Base-by-base conservation (phyloP, 345 rosid species). In the Heritiera littoralis region DNA sequence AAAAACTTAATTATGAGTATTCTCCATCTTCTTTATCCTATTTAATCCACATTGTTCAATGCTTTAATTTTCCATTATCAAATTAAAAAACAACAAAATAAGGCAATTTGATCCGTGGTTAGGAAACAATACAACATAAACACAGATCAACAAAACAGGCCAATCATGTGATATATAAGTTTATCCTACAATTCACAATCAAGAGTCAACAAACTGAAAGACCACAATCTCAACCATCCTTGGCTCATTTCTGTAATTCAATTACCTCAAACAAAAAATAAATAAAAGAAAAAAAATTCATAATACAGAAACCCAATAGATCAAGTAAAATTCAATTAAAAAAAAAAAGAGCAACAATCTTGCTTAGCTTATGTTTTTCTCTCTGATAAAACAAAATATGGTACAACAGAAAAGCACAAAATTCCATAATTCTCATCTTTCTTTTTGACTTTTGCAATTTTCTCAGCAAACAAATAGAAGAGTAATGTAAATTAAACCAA, bases 391-490 rank as follows among this genome's bases (percentile, higher is more conserved):
- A 43, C 1, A 45, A 68, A 68, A 43, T 12, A 11, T 64, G 41
- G 28, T 45, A 64, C 1, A 6, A 35, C 68, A 64, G 9, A 67
- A 67, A 23, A 46, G 56, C 41, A 55, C 20, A 72, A 73, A 73
- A 55, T 10, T 72, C 45, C 77, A 56, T 5, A 73, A 56, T 73
- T 71, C 65, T n/a, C 65, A 55, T 45, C 35, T n/a, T 72, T 51
- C 5, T 49, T 49, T 30, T 32, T 15, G n/a, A 32, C 8, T 12
- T 38, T 40, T 55, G 48, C 60, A 54, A 55, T 55, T 63, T 73
- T 73, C 51, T 56, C 28, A 20, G 32, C 35, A 73, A 55, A 56
- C 77, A 73, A 73, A 73, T 51, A 73, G 64, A 73, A 55, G 28
- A 55, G 40, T 20, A 32, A 55, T 52, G 41, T 3, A 54, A 55